These are phyloP conservation scores for Botrytis byssoidea DNA, from an alignment of 2,329 filamentous ascomycete genomes.

Conservation along the genomic window DNA sequence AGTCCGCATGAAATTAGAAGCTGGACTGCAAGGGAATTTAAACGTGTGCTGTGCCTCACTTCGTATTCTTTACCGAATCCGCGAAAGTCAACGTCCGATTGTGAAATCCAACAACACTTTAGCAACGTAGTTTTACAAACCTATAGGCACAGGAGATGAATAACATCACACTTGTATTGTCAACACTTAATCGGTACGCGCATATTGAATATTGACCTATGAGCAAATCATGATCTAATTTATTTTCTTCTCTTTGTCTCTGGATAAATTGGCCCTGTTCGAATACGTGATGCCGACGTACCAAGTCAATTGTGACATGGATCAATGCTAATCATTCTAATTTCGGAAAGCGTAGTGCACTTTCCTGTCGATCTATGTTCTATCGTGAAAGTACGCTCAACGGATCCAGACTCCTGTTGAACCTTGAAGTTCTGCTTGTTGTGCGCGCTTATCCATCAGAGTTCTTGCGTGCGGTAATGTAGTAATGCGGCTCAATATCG, in stretches of 20 bases:
- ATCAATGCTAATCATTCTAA: neutral
- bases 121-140: neutral
- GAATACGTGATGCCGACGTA: neutral
- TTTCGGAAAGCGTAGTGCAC: neutral
- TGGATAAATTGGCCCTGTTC: neutral
- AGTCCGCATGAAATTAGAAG: neutral
- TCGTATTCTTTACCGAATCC: neutral
- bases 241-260: neutral
- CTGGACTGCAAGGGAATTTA: neutral
- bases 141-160: neutral
- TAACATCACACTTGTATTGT: neutral
- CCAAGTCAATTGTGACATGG: neutral
- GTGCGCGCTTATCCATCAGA: neutral
- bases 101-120: neutral
- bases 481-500: conserved; percentile 16
- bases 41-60: neutral
- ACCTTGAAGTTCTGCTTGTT: neutral
- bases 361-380: neutral
- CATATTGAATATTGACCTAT: neutral
- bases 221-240: neutral
- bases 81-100: neutral
- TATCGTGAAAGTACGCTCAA: neutral
- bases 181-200: neutral
- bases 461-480: neutral
- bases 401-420: too few species aligned